Evolutionary conservation across 139 green algal species (phyloP), one percentile per base, ranked within the genome.

Genomic region (Chlamydomonas schloesseri): DNA sequence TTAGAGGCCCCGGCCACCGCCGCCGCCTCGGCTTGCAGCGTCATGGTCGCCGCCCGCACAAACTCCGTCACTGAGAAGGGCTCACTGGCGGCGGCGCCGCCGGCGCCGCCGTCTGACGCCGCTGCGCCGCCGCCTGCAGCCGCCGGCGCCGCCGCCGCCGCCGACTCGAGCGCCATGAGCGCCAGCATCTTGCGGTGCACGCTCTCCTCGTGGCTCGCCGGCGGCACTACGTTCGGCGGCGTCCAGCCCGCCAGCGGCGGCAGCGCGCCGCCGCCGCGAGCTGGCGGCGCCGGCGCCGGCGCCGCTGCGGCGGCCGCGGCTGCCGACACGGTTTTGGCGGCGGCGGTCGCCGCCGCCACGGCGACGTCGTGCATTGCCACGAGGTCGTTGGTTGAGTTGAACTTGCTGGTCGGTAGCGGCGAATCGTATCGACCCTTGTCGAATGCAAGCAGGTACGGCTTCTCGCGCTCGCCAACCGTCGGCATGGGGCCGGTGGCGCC

Each of bases 101-200:
- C 58, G 23, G 8, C 37, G 58, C 58, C 76, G 33, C 33, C 74
- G 23, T 34, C 53, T 6, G 72, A 46, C 23, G 72, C n/a, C 4
- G 72, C 50, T 5, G 42, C 9, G 64, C 18, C 77, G 28, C 60
- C 60, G 37, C 9, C 64, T 1, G 65, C 47, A 15, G 79, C 8
- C 37, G 77, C 37, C 20, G 78, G 42, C 6, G 67, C 37, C n/a
- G 74, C 17, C 57, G 75, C 75, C 21, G 68, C 80, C 36, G 80
- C 80, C 2, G 80, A 34, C 58, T 90, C 86, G 29, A 87, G 77
- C 10, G 82, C 82, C 70, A 88, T 90, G 6, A 90, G 74, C 21
- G 87, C 87, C 29, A 90, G 53, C 73, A 90, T 80, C 87, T 90
- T 90, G 18, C 87, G 73, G 67, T 90, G 87, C 26, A 90, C 74